These are phyloP conservation scores for Volvariella surrecta DNA, from an alignment of 1,284 basidiomycete species.

Conservation along the genomic window DNA sequence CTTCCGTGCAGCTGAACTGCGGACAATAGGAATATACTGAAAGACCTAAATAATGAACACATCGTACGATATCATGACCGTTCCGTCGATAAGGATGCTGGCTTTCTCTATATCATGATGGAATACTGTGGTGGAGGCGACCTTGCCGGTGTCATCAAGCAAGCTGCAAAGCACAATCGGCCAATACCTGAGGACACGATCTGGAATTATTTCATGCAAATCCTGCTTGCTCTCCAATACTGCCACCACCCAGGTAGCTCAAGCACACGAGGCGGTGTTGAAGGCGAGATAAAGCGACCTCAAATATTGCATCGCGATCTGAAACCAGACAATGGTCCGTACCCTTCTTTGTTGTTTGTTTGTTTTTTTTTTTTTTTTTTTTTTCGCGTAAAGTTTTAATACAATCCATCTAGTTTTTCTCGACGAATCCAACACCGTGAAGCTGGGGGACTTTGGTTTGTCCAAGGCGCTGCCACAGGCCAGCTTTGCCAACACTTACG, in stretches of 20 bases:
- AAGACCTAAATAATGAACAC: conserved; percentile 89
- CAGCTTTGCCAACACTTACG: conserved; percentile 91
- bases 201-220: conserved; percentile 94
- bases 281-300: conserved; percentile 43
- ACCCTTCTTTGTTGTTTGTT: neutral
- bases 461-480: conserved; percentile 86
- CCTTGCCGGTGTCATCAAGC: conserved; percentile 80
- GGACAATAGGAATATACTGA: conserved; percentile 79
- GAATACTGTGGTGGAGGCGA: conserved; percentile 96
- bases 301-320: conserved; percentile 92
- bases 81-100: conserved; percentile 84
- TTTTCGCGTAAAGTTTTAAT: conserved; percentile 2
- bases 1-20: conserved; percentile 1
- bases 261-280: conserved; percentile 30
- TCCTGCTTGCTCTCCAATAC: conserved; percentile 83
- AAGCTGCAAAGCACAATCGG: conserved; percentile 57
- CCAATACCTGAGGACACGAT: conserved; percentile 85
- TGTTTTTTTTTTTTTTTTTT: neutral
- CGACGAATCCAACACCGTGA: conserved; percentile 71
- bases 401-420: conserved; percentile 60
- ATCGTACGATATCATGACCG: conserved; percentile 93
- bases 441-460: conserved; percentile 94
- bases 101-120: conserved; percentile 93
- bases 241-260: conserved; percentile 75
- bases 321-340: conserved; percentile 92